Evolutionary conservation across 305 asterid genomes (phyloP), one percentile per base, ranked within the genome.

Genomic region (Fraxinus sp.): DNA sequence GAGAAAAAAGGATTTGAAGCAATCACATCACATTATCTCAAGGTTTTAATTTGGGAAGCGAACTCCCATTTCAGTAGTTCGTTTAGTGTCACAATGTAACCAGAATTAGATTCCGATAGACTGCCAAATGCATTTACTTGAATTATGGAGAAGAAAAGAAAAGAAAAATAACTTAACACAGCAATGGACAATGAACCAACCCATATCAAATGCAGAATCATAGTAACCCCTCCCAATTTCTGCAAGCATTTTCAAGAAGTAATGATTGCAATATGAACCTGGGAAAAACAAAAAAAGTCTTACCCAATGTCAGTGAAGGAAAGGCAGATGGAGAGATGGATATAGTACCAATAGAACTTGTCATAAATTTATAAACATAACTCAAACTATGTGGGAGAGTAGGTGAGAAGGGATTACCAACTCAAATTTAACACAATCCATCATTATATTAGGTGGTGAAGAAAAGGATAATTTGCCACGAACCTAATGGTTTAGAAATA

Each of bases 181-280:
- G 46, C 46, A 68, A 71, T 39, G 71, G 75, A 79, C 64, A 64
- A 3, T n/a, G 81, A 74, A 83, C 95, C 44, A 82, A 95, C 98
- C 97, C 81, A 86, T 73, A 88, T 91, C 94, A 80, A 82, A 87
- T 78, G 95, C 95, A 83, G 97, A 91, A 87, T 91, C 98, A 57
- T 89, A 91, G 87, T 90, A 89, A 70, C 98, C 98, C 86, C 91
- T 90, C 78, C 98, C 96, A 35, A 92, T 91, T 80, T 92, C 93
- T 81, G 98, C 93, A 87, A 95, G 97, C 95, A 89, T 90, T 92
- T 92, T 93, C 88, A 95, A 82, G 90, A 95, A 95, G 90, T 93
- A 93, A 81, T 93, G 97, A 74, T 95, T 95, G 90, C 98, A 93
- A 79, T 88, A 92, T 44, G 84, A 84, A 84, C 98, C 98, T 95